phyloP scores from a whole-genome alignment of 176 grass and related monocot species.

The Oryza officinalis region DNA sequence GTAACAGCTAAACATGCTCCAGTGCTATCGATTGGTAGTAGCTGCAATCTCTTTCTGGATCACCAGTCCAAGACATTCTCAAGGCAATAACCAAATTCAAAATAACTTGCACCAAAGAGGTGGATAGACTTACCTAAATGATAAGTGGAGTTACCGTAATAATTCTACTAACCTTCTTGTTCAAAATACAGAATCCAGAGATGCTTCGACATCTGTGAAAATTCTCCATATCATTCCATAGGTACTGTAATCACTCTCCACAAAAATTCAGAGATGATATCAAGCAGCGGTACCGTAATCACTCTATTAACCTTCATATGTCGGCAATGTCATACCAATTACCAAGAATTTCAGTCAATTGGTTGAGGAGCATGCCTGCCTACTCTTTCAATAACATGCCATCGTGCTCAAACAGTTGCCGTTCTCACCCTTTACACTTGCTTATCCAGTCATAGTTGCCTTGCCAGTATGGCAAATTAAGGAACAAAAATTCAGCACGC shows the following conservation, averaged over 20 bases:
- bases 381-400: background rate
- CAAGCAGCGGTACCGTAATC: background rate
- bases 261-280: background rate
- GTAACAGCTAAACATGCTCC: constrained; percentile 25
- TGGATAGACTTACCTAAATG: background rate
- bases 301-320: background rate
- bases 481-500: constrained; percentile 2
- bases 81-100: constrained; percentile 12
- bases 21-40: background rate
- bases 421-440: background rate
- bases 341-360: background rate
- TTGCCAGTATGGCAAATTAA: constrained; percentile 29
- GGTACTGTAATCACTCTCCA: background rate
- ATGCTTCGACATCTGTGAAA: constrained; percentile 2
- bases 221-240: background rate
- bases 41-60: constrained; percentile 16
- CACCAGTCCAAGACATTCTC: constrained; percentile 14
- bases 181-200: background rate
- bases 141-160: background rate
- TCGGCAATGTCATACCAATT: background rate
- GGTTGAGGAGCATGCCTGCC: background rate
- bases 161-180: background rate
- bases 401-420: background rate
- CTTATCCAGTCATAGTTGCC: constrained; percentile 4
- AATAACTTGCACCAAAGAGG: background rate